Evolutionary conservation across 805 yeast genomes (phyloP).

Genomic region (Grigorovia yakushimaensis): DNA sequence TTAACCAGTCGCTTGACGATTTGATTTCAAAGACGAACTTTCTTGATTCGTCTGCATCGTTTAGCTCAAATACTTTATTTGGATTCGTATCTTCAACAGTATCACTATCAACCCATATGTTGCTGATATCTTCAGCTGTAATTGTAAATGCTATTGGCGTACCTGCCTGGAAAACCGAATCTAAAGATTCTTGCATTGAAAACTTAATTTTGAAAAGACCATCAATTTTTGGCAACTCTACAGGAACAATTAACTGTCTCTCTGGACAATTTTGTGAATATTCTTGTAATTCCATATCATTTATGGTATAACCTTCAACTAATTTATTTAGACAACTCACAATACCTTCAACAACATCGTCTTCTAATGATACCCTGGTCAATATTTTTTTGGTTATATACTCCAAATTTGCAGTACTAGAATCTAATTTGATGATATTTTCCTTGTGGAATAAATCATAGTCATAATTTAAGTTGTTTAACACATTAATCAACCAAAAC

Average conservation of each 20-base stretch:
- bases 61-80: no score
- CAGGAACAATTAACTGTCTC: constrained; percentile 18
- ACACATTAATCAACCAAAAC: constrained; percentile 18
- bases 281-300: constrained; percentile 16
- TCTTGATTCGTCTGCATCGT: background rate
- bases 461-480: constrained; percentile 17
- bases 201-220: constrained; percentile 19
- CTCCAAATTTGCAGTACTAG: background rate
- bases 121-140: constrained; percentile 11
- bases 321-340: constrained; percentile 13
- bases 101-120: constrained; percentile 11
- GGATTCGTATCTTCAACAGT: background rate
- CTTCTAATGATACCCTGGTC: constrained; percentile 3
- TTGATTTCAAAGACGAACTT: constrained; percentile 38
- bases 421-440: constrained; percentile 6
- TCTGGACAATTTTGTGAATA: constrained; percentile 16
- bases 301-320: constrained; percentile 12
- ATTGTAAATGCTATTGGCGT: constrained; percentile 13
- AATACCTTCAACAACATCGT: constrained; percentile 11
- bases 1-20: constrained; percentile 64
- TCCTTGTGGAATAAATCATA: constrained; percentile 13
- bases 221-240: constrained; percentile 19
- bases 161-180: constrained; percentile 10
- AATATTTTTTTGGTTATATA: constrained; percentile 1
- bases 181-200: background rate